Base-by-base conservation (phyloP, 2,329 filamentous ascomycete genomes). In the Monilinia fructigena region DNA sequence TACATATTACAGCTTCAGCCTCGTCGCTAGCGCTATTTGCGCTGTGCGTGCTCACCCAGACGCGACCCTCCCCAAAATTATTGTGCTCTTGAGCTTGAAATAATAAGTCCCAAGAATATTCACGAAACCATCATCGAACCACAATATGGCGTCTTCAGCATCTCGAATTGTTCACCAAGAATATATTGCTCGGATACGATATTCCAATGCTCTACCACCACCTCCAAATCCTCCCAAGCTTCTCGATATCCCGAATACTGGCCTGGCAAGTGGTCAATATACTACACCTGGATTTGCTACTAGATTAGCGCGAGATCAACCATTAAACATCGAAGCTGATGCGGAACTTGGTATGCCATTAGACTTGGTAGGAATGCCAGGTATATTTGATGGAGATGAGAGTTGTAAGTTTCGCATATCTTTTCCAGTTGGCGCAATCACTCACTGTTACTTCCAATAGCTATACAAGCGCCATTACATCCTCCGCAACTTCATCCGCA, bases 261-360 rank as follows among this genome's bases (percentile, higher is more conserved):
- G 95, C 53, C 85, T 98, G 20, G 85, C 91, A 52, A 91, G 88
- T 72, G 90, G 89, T 67, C 91, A 96, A 77, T 98, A 97, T 79
- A 96, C 95, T 42, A 92, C 89, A 4, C 92, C 95, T 1, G 89
- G 89, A 28, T 99, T 96, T 80, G 93, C 93, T 40, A 95, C 93
- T 55, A 88, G 92, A 70, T 82, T 99, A 72, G 92, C 91, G 23
- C 85, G 94, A 75, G 93, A 97, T 75, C 95, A 98, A 81, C 91
- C 94, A 63, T 83, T 97, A 59, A 98, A 97, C 76, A 95, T 99
- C 69, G 95, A 99, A 79, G 93, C 93, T 40, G 95, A 99, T 85
- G 95, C 93, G 11, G 95, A 99, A 81, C 85, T 98, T 73, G 95
- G 95, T 67, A 98, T 99, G 95, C 93, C 93, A 68, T 87, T 99